Conservation (phyloP, 768 basidiomycete species). For the Myochromella boudieri region DNA sequence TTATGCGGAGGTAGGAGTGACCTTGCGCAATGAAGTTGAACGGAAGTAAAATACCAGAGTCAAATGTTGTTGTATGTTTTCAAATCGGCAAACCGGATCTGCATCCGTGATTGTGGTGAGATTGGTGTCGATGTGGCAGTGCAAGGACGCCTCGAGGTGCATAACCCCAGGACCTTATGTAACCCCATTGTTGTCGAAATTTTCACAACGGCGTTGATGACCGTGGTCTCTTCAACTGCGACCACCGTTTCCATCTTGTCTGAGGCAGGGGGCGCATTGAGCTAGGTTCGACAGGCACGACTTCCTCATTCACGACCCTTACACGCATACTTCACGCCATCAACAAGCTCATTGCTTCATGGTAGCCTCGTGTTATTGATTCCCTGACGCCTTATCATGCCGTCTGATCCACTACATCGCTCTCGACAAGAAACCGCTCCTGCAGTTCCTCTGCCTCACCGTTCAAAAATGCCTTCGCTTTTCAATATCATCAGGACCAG, state of each 20-base stretch:
- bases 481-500: conserved; percentile 70
- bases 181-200: conserved; percentile 12
- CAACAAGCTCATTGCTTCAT: conserved; percentile 28
- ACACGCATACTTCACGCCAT: conserved; percentile 11
- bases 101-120: conserved; percentile 10
- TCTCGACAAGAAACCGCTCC: conserved; percentile 22
- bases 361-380: conserved; percentile 47
- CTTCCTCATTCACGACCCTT: conserved; percentile 14
- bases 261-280: neutral
- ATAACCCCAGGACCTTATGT: conserved; percentile 9
- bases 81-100: conserved; percentile 5
- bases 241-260: conserved; percentile 4
- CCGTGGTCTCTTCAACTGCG: neutral
- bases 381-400: conserved; percentile 43
- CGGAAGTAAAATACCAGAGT: conserved; percentile 2
- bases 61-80: conserved; percentile 1
- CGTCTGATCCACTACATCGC: conserved; percentile 25
- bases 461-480: conserved; percentile 61
- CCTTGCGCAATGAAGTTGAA: conserved; percentile 46
- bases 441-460: conserved; percentile 24
- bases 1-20: conserved; percentile 55
- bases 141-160: conserved; percentile 10
- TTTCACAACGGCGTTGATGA: neutral
- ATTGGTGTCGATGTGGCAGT: conserved; percentile 12
- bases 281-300: conserved; percentile 1